phyloP scores from a whole-genome alignment of 768 basidiomycete genomes.

The Clathrus columnatus region DNA sequence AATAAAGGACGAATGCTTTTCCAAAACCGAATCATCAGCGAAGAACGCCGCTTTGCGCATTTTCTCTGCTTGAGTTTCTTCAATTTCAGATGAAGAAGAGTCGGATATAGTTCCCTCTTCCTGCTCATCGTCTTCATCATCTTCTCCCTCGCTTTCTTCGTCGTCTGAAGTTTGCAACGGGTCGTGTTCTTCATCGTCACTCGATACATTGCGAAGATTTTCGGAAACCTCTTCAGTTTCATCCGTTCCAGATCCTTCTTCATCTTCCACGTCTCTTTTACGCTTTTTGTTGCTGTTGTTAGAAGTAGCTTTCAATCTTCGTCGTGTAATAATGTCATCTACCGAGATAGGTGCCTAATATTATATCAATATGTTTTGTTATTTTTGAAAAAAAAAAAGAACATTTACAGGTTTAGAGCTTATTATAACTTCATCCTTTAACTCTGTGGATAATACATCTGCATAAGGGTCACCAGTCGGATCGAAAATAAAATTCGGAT shows the following conservation, averaged over 20 bases:
- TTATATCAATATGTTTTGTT: neutral
- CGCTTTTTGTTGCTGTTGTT: slow-evolving; percentile 39
- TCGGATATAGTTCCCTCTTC: slow-evolving; percentile 25
- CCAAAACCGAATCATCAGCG: slow-evolving; percentile 40
- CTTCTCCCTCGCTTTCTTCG: slow-evolving; percentile 24
- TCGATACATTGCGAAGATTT: slow-evolving; percentile 25
- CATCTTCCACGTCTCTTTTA: slow-evolving; percentile 40
- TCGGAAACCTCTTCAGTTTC: slow-evolving; percentile 19
- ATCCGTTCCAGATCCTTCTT: slow-evolving; percentile 21
- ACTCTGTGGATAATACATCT: slow-evolving; percentile 38
- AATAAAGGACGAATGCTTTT: slow-evolving; percentile 71
- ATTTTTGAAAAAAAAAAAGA: neutral
- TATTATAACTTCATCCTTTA: slow-evolving; percentile 51
- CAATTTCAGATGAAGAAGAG: slow-evolving; percentile 50
- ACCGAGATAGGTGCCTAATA: slow-evolving; percentile 70
- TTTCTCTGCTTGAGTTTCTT: slow-evolving; percentile 47
- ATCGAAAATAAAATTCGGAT: slow-evolving; percentile 83
- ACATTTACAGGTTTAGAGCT: slow-evolving; percentile 48
- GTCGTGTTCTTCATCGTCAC: slow-evolving; percentile 22
- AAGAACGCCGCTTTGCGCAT: slow-evolving; percentile 86
- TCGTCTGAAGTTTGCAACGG: slow-evolving; percentile 35
- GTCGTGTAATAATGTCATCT: slow-evolving; percentile 83
- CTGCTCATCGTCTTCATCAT: slow-evolving; percentile 17
- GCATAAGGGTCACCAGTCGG: slow-evolving; percentile 59
- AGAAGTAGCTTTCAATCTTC: slow-evolving; percentile 34